Percentiles rank a stretch among this genome's conserved stretches.
Evolutionary conservation across 2,329 filamentous ascomycete species (phyloP).

Genomic region (Trichophyton simii): DNA sequence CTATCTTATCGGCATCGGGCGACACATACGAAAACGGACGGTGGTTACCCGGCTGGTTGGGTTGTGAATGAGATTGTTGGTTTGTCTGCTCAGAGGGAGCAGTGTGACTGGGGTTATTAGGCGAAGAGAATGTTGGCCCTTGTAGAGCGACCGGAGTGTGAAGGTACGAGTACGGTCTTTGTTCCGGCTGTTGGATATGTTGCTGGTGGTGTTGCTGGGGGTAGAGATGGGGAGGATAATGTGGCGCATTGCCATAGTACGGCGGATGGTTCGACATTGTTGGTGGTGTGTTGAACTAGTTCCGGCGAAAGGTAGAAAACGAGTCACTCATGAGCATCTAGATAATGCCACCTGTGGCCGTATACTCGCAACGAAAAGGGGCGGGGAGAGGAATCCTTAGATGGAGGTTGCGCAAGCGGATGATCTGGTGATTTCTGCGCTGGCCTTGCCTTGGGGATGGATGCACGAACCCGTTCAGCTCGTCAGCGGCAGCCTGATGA

Average conservation of each 20-base stretch:
- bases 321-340: not conserved
- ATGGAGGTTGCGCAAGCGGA: not conserved
- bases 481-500: not conserved
- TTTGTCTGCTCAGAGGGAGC: not conserved
- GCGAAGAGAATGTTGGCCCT: constrained; percentile 8
- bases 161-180: constrained; percentile 12
- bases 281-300: not conserved
- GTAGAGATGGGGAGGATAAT: not conserved
- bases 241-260: not conserved
- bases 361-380: not conserved
- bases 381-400: not conserved
- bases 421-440: not conserved
- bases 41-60: not conserved
- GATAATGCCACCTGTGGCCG: not conserved
- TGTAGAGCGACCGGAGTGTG: constrained; percentile 12
- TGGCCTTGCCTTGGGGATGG: not conserved
- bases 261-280: not conserved
- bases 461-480: not conserved
- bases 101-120: not conserved
- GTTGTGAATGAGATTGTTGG: not conserved
- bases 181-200: constrained; percentile 13
- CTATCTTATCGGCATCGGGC: not conserved
- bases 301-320: not conserved
- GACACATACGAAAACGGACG: constrained; percentile 5
- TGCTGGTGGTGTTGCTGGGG: constrained; percentile 12